phyloP scores from a whole-genome alignment of 306 rosid genomes.

The Pachyrhizus erosus region DNA sequence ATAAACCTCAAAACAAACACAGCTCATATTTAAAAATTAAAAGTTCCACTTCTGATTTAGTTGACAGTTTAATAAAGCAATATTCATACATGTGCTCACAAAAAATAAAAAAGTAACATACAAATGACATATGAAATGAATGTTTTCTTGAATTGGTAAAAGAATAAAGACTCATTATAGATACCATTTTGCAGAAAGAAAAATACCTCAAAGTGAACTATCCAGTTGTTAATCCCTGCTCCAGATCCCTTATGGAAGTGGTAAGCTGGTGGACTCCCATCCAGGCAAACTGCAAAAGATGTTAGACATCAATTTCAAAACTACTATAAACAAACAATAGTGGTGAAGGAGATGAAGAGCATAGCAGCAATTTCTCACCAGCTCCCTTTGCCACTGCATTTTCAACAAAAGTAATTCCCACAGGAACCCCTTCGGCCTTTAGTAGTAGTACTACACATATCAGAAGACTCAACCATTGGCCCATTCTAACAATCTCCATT shows the following conservation, averaged over 20 bases:
- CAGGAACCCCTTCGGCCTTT: conserved; percentile 60
- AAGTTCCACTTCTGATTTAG: background rate
- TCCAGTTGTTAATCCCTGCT: conserved; percentile 86
- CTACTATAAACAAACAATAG: background rate
- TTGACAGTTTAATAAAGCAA: conserved; percentile 10
- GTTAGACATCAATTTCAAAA: conserved; percentile 35
- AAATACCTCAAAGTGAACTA: conserved; percentile 83
- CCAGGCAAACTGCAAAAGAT: conserved; percentile 79
- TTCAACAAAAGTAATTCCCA: conserved; percentile 73
- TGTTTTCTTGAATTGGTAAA: conserved; percentile 19
- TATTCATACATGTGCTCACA: background rate
- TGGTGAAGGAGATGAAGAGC: background rate
- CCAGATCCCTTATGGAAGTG: conserved; percentile 77
- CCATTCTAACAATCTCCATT: conserved; percentile 53
- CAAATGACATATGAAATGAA: background rate
- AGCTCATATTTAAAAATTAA: background rate
- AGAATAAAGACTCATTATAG: conserved; percentile 7
- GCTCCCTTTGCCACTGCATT: conserved; percentile 90
- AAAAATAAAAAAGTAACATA: background rate
- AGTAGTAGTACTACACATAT: conserved; percentile 53
- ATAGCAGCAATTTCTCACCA: conserved; percentile 61
- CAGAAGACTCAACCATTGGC: conserved; percentile 55
- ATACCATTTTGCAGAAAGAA: conserved; percentile 33
- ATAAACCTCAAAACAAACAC: background rate
- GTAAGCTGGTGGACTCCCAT: conserved; percentile 97